A percentile compares a stretch with the other conserved stretches of the same genome.
Conservation (phyloP, 192 early-diverging fungal species). For the Coemansia sp. region DNA sequence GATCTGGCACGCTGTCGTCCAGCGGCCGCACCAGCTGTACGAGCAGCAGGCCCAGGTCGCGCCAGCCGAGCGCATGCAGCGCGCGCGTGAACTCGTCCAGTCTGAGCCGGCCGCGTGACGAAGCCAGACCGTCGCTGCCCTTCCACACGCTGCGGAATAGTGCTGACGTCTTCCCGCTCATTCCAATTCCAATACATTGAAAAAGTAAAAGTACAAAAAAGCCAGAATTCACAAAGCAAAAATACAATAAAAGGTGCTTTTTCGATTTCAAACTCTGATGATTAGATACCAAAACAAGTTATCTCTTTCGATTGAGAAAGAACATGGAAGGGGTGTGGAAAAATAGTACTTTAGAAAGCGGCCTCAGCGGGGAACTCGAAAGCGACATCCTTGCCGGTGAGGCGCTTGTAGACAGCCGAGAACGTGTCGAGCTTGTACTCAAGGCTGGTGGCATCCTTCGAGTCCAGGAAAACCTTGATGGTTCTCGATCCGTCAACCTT, state of each 20-base stretch:
- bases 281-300: not conserved
- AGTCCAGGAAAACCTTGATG: slow-evolving; percentile 97
- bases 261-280: too few relatives aligned
- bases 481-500: slow-evolving; percentile 91
- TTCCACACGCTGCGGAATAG: slow-evolving; percentile 27
- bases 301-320: not conserved
- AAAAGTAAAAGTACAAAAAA: not conserved
- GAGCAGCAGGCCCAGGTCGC: slow-evolving; percentile 30
- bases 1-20: not conserved
- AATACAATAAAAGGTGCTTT: too few relatives aligned
- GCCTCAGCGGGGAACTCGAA: slow-evolving; percentile 89
- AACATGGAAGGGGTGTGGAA: not conserved
- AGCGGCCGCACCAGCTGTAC: slow-evolving; percentile 15
- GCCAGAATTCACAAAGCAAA: not conserved
- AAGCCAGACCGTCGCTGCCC: slow-evolving; percentile 13
- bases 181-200: not conserved
- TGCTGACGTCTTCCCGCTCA: not conserved
- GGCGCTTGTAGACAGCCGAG: slow-evolving; percentile 89
- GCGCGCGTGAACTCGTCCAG: slow-evolving; percentile 4
- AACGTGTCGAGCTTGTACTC: slow-evolving; percentile 99
- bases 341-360: slow-evolving; percentile 31
- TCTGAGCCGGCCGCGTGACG: slow-evolving; percentile 8
- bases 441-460: slow-evolving; percentile 94
- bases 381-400: slow-evolving; percentile 97
- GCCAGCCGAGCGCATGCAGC: slow-evolving; percentile 21